Evolutionary conservation across 331 rosid species (phyloP).

Genomic region (Rhamnella rubrinervis): DNA sequence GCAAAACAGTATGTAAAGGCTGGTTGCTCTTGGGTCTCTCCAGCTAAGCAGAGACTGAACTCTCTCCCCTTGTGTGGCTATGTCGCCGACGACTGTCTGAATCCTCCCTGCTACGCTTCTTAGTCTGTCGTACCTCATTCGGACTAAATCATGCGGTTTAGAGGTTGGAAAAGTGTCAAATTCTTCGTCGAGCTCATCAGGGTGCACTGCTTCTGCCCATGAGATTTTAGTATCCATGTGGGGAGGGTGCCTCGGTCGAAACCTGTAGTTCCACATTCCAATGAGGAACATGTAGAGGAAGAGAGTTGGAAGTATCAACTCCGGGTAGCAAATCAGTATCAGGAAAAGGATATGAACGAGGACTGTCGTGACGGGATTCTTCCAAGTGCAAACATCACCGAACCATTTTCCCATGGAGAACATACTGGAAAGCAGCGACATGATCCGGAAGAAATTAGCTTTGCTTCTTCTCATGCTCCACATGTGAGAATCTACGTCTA

Average conservation of each 20-base stretch:
- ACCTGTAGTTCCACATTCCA: slow-evolving; percentile 86
- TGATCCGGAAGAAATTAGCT: slow-evolving; percentile 81
- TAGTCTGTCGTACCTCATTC: slow-evolving; percentile 84
- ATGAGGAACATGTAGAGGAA: slow-evolving; percentile 86
- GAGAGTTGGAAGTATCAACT: slow-evolving; percentile 78
- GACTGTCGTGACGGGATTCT: slow-evolving; percentile 67
- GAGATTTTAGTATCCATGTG: slow-evolving; percentile 87
- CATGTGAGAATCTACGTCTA: slow-evolving; percentile 83
- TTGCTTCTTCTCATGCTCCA: slow-evolving; percentile 99
- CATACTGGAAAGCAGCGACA: slow-evolving; percentile 65
- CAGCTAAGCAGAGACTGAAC: slow-evolving; percentile 77
- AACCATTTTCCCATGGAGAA: slow-evolving; percentile 66
- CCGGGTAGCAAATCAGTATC: slow-evolving; percentile 77
- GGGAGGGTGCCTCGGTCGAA: slow-evolving; percentile 65
- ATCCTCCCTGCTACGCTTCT: slow-evolving; percentile 89
- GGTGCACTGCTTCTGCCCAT: slow-evolving; percentile 75
- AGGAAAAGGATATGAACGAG: slow-evolving; percentile 71
- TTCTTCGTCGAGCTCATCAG: slow-evolving; percentile 91
- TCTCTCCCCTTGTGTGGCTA: slow-evolving; percentile 93
- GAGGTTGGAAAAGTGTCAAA: slow-evolving; percentile 90
- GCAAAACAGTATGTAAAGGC: slow-evolving; percentile 66
- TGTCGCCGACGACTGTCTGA: slow-evolving; percentile 87
- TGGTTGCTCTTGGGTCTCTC: slow-evolving; percentile 93
- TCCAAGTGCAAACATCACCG: slow-evolving; percentile 75
- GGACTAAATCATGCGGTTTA: slow-evolving; percentile 55